Evolutionary conservation across 257 asterid genomes (phyloP), one percentile per base, ranked within the genome.

Genomic region (Striga asiatica): DNA sequence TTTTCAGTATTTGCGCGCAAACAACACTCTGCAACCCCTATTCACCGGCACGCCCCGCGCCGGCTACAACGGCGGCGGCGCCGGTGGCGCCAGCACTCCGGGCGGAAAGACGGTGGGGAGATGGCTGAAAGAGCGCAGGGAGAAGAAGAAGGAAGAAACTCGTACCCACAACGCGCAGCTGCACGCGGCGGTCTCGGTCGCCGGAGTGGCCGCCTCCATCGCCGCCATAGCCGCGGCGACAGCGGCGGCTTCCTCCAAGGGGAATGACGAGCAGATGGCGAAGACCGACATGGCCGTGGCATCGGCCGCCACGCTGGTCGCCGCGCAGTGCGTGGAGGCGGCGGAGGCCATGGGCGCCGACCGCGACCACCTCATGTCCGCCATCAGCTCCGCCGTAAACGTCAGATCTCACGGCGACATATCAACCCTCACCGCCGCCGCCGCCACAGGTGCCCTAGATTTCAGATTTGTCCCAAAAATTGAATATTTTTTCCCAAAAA

Each of bases 311-410:
- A 85, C 89, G 27, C 58, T 92, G 61, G 95, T 92, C 20, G 99
- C 99, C 3, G 94, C 95, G 2, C 99, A 92, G 56, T 92, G 97
- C 45, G 94, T 92, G 51, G 99, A 92, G 69, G 93, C 99, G 25
- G 95, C 99, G 12, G 99, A 92, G 77, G 59, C 73, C 1, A 79
- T 84, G 83, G 99, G 97, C 3, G 97, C 94, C 12, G 99, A 92
- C n/a, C 76, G 97, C 2, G 94, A 92, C 51, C 95, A 81, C 66
- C 89, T 92, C 59, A 64, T 84, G 69, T 81, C 97, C 0, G 97
- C 99, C 14, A 81, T 88, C 46, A 80, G 89, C 79, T 88, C 99
- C n/a, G 99, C 99, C 43, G 94, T 92, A 42, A 88, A 65, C 63
- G 93, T 88, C 16, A 84, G 84, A 0, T 82, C 94, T 0, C 95